A percentile compares a stretch with the other conserved stretches of the same genome.
Evolutionary conservation across 768 basidiomycete genomes (phyloP).

Genomic region (Lactarius quietus): DNA sequence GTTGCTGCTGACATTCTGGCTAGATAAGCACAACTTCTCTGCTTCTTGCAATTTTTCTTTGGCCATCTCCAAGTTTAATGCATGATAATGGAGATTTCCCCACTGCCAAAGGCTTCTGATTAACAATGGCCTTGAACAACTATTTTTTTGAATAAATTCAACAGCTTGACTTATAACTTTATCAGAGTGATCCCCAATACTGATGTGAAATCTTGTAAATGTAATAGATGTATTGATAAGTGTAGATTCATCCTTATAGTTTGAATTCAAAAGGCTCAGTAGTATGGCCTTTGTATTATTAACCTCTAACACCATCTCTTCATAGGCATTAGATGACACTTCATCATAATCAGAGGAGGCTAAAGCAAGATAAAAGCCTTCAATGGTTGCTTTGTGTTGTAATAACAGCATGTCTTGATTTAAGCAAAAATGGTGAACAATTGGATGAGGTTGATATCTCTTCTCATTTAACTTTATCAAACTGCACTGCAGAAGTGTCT

Average conservation of each 20-base stretch:
- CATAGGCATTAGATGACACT: neutral
- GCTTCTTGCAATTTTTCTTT: neutral
- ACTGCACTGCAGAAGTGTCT: neutral
- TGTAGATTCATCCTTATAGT: neutral
- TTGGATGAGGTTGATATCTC: neutral
- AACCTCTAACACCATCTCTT: neutral
- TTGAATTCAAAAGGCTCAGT: neutral
- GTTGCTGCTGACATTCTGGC: neutral
- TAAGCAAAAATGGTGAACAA: neutral
- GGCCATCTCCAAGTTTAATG: neutral
- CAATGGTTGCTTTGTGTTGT: neutral
- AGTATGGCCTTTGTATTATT: neutral
- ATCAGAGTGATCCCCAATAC: neutral
- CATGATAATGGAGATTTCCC: neutral
- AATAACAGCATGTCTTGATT: neutral
- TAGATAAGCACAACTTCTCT: neutral
- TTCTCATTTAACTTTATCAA: neutral
- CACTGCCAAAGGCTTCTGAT: neutral
- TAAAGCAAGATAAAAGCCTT: neutral
- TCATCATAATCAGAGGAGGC: neutral
- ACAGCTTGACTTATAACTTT: neutral
- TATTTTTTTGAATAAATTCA: neutral
- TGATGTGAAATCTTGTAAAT: neutral
- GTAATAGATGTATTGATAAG: neutral
- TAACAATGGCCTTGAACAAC: neutral